Percentiles rank a stretch among this genome's conserved stretches.
Evolutionary conservation across 1,284 basidiomycete genomes (phyloP).

Genomic region (Trametes polyzona): DNA sequence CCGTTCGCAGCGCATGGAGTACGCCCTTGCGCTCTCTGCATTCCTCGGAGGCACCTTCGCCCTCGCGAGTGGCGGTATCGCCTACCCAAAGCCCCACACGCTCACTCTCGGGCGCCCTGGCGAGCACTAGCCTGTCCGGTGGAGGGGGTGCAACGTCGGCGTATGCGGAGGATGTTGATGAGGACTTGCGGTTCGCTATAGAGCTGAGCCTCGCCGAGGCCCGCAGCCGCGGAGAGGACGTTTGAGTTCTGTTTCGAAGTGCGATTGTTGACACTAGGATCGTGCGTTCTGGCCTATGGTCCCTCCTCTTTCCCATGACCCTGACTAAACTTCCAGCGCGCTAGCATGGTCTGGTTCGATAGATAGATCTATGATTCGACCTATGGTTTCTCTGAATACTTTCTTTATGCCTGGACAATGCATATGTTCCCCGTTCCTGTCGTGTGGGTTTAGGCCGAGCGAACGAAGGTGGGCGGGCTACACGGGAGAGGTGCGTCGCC

Average conservation of each 20-base stretch:
- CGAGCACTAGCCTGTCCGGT: neutral
- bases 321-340: neutral
- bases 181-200: constrained; percentile 37
- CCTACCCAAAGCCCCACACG: constrained; percentile 21
- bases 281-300: neutral
- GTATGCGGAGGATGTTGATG: constrained; percentile 29
- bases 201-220: constrained; percentile 40
- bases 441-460: neutral
- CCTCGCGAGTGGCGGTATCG: constrained; percentile 14
- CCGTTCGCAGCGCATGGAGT: constrained; percentile 38
- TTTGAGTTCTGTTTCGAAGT: constrained; percentile 19
- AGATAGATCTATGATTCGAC: neutral
- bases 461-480: too few species aligned
- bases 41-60: constrained; percentile 30
- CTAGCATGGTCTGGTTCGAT: neutral
- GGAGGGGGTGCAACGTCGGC: neutral
- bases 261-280: neutral
- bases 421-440: neutral
- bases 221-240: constrained; percentile 35
- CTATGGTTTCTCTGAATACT: neutral
- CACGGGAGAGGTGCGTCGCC: neutral
- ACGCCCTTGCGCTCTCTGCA: constrained; percentile 32
- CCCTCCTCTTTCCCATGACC: neutral
- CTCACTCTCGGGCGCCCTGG: constrained; percentile 5
- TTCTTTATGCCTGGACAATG: neutral